Conservation (phyloP, 768 basidiomycete species). For the Hysterangium stoloniferum region DNA sequence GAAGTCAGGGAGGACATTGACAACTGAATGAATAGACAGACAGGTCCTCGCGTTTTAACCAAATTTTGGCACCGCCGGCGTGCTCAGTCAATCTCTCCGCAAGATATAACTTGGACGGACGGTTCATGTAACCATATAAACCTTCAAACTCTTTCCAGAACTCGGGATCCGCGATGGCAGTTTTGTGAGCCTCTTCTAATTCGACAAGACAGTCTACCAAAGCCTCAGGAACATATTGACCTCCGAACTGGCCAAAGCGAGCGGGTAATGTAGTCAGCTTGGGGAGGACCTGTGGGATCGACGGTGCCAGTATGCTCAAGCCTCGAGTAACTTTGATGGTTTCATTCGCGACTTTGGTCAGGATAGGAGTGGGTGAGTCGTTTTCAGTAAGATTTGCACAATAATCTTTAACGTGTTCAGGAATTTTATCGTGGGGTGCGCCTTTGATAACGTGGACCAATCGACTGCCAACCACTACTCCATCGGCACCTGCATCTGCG, state of each 20-base stretch:
- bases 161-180: constrained; percentile 77
- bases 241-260: constrained; percentile 92
- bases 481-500: constrained; percentile 84
- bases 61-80: constrained; percentile 90
- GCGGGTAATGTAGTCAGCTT: constrained; percentile 53
- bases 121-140: constrained; percentile 89
- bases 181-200: constrained; percentile 84
- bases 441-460: constrained; percentile 75
- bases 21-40: constrained; percentile 28
- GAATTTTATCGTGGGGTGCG: constrained; percentile 40
- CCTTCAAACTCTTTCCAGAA: constrained; percentile 91
- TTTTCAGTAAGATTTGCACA: constrained; percentile 61
- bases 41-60: constrained; percentile 96
- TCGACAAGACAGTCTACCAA: constrained; percentile 89
- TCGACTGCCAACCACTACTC: constrained; percentile 87
- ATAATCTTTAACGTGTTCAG: constrained; percentile 57
- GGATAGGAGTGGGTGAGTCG: constrained; percentile 18
- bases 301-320: constrained; percentile 18
- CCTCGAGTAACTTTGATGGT: constrained; percentile 14
- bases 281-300: constrained; percentile 24
- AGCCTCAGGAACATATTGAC: constrained; percentile 95
- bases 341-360: constrained; percentile 19
- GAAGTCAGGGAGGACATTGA: constrained; percentile 7
- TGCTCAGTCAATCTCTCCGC: constrained; percentile 86
- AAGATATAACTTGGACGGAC: constrained; percentile 86